phyloP scores from a whole-genome alignment of 768 basidiomycete species.

The Tylopilus subfusipes region DNA sequence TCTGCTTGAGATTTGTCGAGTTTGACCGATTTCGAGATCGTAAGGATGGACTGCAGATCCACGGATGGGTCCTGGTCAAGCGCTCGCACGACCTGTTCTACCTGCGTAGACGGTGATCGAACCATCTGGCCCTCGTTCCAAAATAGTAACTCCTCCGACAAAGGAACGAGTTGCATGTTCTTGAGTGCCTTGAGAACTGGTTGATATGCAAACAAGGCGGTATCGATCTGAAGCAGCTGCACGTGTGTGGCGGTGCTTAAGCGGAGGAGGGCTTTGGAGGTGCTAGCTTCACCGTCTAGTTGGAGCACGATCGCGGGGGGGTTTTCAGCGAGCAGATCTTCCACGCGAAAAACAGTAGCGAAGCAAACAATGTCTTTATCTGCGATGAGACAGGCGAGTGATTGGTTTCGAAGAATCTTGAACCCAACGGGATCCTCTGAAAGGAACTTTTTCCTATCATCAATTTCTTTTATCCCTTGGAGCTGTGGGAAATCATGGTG shows the following conservation, averaged over 20 bases:
- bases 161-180: slow-evolving; percentile 42
- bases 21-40: slow-evolving; percentile 35
- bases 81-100: slow-evolving; percentile 24
- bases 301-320: slow-evolving; percentile 54
- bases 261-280: slow-evolving; percentile 38
- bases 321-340: slow-evolving; percentile 43
- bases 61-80: slow-evolving; percentile 31
- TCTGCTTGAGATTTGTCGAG: slow-evolving; percentile 52
- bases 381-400: slow-evolving; percentile 50
- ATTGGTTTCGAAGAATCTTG: slow-evolving; percentile 51
- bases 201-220: slow-evolving; percentile 60
- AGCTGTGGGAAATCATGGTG: slow-evolving; percentile 37
- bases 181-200: slow-evolving; percentile 60
- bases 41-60: slow-evolving; percentile 41
- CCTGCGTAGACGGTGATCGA: slow-evolving; percentile 2
- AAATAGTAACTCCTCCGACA: slow-evolving; percentile 51
- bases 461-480: slow-evolving; percentile 17
- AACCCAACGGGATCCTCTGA: slow-evolving; percentile 33
- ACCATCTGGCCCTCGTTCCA: slow-evolving; percentile 41
- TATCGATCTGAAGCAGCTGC: slow-evolving; percentile 56
- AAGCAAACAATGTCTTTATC: slow-evolving; percentile 51
- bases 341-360: slow-evolving; percentile 52
- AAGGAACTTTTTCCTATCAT: slow-evolving; percentile 39
- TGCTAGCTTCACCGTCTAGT: slow-evolving; percentile 44
- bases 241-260: slow-evolving; percentile 37